Conservation (phyloP, 2,329 filamentous ascomycete genomes). For the Eurotiales sp. region DNA sequence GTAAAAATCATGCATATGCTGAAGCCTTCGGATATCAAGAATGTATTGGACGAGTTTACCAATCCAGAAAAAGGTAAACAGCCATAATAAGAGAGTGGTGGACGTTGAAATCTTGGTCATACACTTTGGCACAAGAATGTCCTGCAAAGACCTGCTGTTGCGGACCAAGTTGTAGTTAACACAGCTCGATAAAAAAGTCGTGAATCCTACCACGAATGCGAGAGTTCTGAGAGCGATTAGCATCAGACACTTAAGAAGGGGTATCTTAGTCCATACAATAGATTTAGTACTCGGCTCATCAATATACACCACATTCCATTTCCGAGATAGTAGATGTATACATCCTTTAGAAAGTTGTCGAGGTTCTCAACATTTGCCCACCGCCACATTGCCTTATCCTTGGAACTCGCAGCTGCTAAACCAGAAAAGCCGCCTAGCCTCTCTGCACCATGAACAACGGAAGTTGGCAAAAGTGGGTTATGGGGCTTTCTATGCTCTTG, state of each 20-base stretch:
- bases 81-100: slow-evolving; percentile 76
- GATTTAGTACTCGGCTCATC: slow-evolving; percentile 65
- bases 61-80: slow-evolving; percentile 81
- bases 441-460: slow-evolving; percentile 23
- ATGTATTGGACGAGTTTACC: slow-evolving; percentile 73
- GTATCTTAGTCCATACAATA: slow-evolving; percentile 55
- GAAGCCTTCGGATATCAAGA: slow-evolving; percentile 67
- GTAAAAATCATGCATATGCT: slow-evolving; percentile 81
- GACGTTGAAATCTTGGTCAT: slow-evolving; percentile 68
- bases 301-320: slow-evolving; percentile 84
- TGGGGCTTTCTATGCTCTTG: slow-evolving; percentile 31
- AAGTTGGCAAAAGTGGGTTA: slow-evolving; percentile 17
- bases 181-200: slow-evolving; percentile 81
- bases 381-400: slow-evolving; percentile 81
- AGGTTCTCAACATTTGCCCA: slow-evolving; percentile 90
- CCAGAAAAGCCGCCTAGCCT: slow-evolving; percentile 29
- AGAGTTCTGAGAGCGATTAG: too few relatives aligned
- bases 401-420: slow-evolving; percentile 51
- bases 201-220: slow-evolving; percentile 74
- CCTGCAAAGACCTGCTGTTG: slow-evolving; percentile 58
- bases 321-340: slow-evolving; percentile 81
- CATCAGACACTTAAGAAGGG: background rate
- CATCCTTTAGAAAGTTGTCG: slow-evolving; percentile 78
- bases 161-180: slow-evolving; percentile 73
- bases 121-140: slow-evolving; percentile 69